Conservation (phyloP, 1,139 yeast species). For the Suhomyces ambrosiae region DNA sequence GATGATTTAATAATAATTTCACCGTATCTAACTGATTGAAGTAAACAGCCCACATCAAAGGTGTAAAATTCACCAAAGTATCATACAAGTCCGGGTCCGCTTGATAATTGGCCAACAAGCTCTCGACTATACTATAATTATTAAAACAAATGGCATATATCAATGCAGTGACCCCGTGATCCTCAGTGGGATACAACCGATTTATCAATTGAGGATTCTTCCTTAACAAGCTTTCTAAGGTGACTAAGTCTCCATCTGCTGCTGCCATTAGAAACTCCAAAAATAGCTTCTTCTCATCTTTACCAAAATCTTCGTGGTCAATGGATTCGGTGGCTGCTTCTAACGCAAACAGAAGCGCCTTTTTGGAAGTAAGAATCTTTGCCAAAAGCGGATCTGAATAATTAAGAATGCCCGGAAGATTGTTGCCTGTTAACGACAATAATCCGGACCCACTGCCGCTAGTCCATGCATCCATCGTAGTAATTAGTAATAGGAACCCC, state of each 20-base stretch:
- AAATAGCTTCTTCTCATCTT: constrained; percentile 16
- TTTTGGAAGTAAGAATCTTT: constrained; percentile 50
- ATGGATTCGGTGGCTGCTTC: constrained; percentile 4
- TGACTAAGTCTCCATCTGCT: constrained; percentile 52
- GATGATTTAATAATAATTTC: constrained; percentile 37
- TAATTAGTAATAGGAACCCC: not conserved
- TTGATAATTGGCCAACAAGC: constrained; percentile 34
- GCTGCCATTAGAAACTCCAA: constrained; percentile 39
- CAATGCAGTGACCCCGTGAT: constrained; percentile 51
- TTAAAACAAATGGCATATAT: constrained; percentile 56
- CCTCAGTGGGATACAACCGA: constrained; percentile 33
- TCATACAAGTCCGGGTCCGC: constrained; percentile 46
- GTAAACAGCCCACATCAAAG: constrained; percentile 54
- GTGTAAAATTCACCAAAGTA: constrained; percentile 38
- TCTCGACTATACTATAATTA: constrained; percentile 45
- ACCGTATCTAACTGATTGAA: constrained; percentile 39
- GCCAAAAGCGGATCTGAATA: constrained; percentile 42
- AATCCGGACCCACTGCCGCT: constrained; percentile 12
- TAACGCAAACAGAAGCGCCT: constrained; percentile 10
- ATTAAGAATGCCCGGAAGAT: constrained; percentile 18
- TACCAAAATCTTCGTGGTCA: constrained; percentile 12
- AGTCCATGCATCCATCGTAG: constrained; percentile 23
- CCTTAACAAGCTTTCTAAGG: constrained; percentile 40
- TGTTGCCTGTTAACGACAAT: constrained; percentile 13
- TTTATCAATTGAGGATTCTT: constrained; percentile 36